A percentile compares a stretch with the other conserved stretches of the same genome.
Conservation (phyloP, 139 green algal species). For the Spirogloea muscicola region DNA sequence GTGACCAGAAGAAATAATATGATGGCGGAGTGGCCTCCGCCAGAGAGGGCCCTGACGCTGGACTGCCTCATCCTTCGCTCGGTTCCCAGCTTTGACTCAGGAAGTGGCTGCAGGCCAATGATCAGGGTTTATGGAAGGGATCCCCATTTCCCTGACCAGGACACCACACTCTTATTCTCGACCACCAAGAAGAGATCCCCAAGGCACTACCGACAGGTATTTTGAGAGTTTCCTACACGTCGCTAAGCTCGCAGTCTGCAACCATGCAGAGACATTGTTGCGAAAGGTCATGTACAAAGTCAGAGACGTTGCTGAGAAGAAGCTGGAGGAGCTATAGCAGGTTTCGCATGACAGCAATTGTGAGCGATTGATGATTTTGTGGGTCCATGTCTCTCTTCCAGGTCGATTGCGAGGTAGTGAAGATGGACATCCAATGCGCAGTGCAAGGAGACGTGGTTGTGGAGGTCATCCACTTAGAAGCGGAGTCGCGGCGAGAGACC, state of each 20-base stretch:
- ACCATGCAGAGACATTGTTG: too few relatives aligned
- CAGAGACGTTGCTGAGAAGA: too few relatives aligned
- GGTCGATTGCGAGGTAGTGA: slow-evolving; percentile 35
- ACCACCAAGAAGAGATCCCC: neutral
- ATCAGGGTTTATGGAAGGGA: slow-evolving; percentile 34
- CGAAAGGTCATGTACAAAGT: too few relatives aligned
- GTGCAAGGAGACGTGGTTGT: slow-evolving; percentile 46
- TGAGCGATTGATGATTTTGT: too few relatives aligned
- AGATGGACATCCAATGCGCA: slow-evolving; percentile 38
- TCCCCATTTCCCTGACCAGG: slow-evolving; percentile 2
- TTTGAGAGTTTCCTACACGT: too few relatives aligned
- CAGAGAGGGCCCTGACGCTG: slow-evolving; percentile 19
- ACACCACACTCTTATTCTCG: slow-evolving; percentile 3
- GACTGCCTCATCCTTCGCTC: slow-evolving; percentile 48
- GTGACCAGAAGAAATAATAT: slow-evolving; percentile 13
- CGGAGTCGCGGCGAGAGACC: slow-evolving; percentile 11
- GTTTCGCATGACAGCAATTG: too few relatives aligned
- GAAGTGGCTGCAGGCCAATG: slow-evolving; percentile 31
- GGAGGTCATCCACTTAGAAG: slow-evolving; percentile 38
- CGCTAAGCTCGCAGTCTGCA: too few relatives aligned
- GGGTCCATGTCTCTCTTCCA: too few relatives aligned
- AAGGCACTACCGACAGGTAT: slow-evolving; percentile 21
- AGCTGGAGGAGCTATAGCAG: too few relatives aligned
- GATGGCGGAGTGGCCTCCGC: slow-evolving; percentile 23
- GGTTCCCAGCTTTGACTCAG: slow-evolving; percentile 36